Percentiles rank a stretch among this genome's conserved stretches.
Evolutionary conservation across 257 asterid species (phyloP).

Genomic region (Phtheirospermum japonicum): DNA sequence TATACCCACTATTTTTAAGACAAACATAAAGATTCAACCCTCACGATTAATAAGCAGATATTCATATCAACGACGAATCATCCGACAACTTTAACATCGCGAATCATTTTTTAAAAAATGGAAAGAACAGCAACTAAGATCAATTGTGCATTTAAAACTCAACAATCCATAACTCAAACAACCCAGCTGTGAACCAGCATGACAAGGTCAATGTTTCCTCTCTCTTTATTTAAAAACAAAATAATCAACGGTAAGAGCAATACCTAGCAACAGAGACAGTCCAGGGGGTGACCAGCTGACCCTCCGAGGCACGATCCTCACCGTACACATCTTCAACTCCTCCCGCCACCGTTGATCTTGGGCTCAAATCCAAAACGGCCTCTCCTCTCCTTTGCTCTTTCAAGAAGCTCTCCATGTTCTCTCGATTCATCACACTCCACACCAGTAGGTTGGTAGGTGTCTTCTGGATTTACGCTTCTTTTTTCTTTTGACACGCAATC

Average conservation of each 20-base stretch:
- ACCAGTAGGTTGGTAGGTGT: background rate
- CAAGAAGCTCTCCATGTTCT: constrained; percentile 54
- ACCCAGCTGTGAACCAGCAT: too few species aligned
- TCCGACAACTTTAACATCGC: background rate
- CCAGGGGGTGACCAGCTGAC: constrained; percentile 87
- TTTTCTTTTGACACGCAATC: too few species aligned
- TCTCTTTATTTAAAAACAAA: background rate
- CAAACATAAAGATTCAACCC: background rate
- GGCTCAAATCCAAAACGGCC: constrained; percentile 68
- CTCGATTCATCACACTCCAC: background rate
- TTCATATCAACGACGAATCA: background rate
- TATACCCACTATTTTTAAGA: constrained; percentile 47
- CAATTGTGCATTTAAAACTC: too few species aligned
- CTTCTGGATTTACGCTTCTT: too few species aligned
- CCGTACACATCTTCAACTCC: constrained; percentile 90
- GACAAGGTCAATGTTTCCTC: too few species aligned
- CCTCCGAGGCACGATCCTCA: constrained; percentile 85
- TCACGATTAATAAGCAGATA: too few species aligned
- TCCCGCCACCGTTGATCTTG: constrained; percentile 66
- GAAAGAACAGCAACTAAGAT: background rate
- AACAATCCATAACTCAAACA: background rate
- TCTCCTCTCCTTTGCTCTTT: constrained; percentile 76
- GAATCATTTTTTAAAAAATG: background rate
- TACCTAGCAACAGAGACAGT: constrained; percentile 69
- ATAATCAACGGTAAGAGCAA: background rate